Conservation (phyloP, 2,329 filamentous ascomycete species). For the Fusarium oxysporum region DNA sequence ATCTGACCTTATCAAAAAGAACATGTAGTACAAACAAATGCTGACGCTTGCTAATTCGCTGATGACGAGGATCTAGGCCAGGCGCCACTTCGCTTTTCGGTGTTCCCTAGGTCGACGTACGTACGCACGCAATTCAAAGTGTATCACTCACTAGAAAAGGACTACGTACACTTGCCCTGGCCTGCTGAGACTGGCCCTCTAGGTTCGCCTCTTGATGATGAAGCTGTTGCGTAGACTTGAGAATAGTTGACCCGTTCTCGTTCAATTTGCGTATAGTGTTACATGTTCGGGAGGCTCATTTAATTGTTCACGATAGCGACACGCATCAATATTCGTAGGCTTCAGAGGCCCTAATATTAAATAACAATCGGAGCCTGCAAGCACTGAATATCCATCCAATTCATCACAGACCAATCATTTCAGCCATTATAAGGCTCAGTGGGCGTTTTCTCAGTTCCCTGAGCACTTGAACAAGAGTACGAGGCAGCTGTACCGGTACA, state of each 20-base stretch:
- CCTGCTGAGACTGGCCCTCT: conserved; percentile 20
- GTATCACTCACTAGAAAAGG: conserved; percentile 9
- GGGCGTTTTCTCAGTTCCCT: conserved; percentile 14
- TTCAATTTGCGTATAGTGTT: conserved; percentile 3
- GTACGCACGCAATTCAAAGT: conserved; percentile 20
- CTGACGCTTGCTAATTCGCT: conserved; percentile 35
- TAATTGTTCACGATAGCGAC: conserved; percentile 5
- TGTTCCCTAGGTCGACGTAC: conserved; percentile 10
- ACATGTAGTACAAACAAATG: conserved; percentile 1
- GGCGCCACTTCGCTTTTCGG: conserved; percentile 30
- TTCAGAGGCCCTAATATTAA: conserved; percentile 20
- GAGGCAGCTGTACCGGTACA: conserved; percentile 43
- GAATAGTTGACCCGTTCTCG: conserved; percentile 16
- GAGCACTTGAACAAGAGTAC: conserved; percentile 26
- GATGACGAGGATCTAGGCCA: conserved; percentile 32
- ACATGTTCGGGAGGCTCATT: background rate
- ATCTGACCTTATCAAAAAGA: conserved; percentile 12
- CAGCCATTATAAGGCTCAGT: conserved; percentile 6
- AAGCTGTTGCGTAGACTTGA: conserved; percentile 37
- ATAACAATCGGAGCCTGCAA: conserved; percentile 18
- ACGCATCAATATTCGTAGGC: conserved; percentile 27
- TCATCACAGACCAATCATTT: conserved; percentile 3
- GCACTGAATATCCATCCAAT: background rate
- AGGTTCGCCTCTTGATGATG: conserved; percentile 42
- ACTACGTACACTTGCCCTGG: conserved; percentile 34